Percentiles rank a stretch among this genome's conserved stretches.
Evolutionary conservation across 2,329 filamentous ascomycete species (phyloP).

Genomic region (Colletotrichum sp.): DNA sequence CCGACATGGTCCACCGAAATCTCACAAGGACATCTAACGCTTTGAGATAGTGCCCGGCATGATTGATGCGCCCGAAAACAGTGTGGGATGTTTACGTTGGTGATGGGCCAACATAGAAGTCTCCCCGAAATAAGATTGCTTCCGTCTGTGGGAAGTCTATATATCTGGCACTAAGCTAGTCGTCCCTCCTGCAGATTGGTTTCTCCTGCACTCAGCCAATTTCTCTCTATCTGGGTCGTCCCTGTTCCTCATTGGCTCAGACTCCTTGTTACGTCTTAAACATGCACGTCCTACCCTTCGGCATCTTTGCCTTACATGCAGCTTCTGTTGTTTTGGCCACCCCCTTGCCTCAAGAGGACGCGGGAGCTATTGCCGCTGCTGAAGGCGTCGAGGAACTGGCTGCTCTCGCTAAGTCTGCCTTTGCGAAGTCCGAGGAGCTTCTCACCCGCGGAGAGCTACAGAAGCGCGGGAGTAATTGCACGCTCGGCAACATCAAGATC

Average conservation of each 20-base stretch:
- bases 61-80: background rate
- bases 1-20: background rate
- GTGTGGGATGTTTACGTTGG: background rate
- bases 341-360: background rate
- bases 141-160: background rate
- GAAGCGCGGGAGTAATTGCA: constrained; percentile 28
- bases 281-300: background rate
- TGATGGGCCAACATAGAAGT: background rate
- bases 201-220: background rate
- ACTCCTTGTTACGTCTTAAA: background rate
- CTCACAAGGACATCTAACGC: background rate
- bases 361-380: background rate
- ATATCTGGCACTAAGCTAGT: background rate
- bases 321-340: constrained; percentile 8
- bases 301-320: constrained; percentile 21
- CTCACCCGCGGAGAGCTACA: constrained; percentile 12
- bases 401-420: constrained; percentile 21
- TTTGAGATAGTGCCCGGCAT: background rate
- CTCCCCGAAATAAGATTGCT: background rate
- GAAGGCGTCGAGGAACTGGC: constrained; percentile 3
- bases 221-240: constrained; percentile 38
- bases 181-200: background rate
- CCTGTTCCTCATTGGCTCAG: constrained; percentile 20
- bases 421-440: constrained; percentile 25
- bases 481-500: constrained; percentile 26